Base-by-base conservation (phyloP, 2,329 filamentous ascomycete genomes). In the Hypoxylon sp. region DNA sequence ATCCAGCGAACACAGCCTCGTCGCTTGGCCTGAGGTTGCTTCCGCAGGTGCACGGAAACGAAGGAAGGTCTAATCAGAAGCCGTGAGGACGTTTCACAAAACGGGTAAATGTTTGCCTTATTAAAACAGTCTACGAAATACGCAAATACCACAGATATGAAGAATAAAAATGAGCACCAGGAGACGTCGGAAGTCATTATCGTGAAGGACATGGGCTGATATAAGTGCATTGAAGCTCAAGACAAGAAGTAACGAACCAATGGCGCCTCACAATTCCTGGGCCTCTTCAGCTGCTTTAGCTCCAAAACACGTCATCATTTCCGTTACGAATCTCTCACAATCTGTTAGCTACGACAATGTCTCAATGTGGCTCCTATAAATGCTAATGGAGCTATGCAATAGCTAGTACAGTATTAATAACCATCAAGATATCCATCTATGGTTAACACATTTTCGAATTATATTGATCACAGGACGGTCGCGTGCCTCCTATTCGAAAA, bases 1-100 rank as follows among this genome's bases (percentile, higher is more conserved):
- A 39, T 65, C 55, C 48, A 29, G 52, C 37, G 32, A 58, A 47
- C 65, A 68, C 57, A 62, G 65, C 65, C 65, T 68, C 65, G 53
- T 12, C 61, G 21, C 39, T 58, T 32, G 19, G 19, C 19, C 25
- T 23, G 21, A 41, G 55, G 34, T 14, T 37, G 29, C 6, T 55
- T 51, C 27, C 43, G 45, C 37, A 56, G 14, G 12, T 47, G 27
- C 29, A 54, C 30, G 34, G 19, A 51, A 54, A 55, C 41, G 37
- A 46, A 48, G 47, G 51, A 41, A 14, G 12, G 21, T 51, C 12
- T 62, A 47, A 46, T 58, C 41, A 32, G 19, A 19, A 19, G 14
- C 3, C n/a, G 16, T 50, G 16, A 52, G 9, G 3, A 39, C 29
- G 57, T 32, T 55, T 52, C 52, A 57, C 39, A 39, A 46, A 46